Percentiles rank a stretch among this genome's conserved stretches.
Evolutionary conservation across 805 yeast genomes (phyloP).

Genomic region (Teunomyces gatunensis): DNA sequence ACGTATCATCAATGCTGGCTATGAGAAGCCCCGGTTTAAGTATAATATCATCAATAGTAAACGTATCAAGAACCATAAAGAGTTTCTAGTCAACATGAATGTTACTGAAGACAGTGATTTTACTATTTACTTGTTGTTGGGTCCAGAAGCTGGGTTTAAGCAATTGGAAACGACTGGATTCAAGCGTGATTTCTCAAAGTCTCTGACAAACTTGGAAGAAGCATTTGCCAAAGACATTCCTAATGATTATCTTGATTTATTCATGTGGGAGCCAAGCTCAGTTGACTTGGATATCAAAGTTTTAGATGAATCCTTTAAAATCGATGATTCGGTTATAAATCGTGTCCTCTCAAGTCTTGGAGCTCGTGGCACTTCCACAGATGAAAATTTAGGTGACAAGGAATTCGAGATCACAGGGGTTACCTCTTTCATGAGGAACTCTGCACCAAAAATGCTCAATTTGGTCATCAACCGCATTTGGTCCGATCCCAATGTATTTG

Average conservation of each 20-base stretch:
- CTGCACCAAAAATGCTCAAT: constrained; percentile 30
- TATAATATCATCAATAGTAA: constrained; percentile 41
- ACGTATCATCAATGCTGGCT: constrained; percentile 47
- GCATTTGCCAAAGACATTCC: constrained; percentile 27
- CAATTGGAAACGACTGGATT: constrained; percentile 22
- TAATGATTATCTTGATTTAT: constrained; percentile 14
- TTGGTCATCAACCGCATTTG: constrained; percentile 17
- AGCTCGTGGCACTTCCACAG: constrained; percentile 12
- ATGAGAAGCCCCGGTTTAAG: constrained; percentile 45
- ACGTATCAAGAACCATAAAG: constrained; percentile 33
- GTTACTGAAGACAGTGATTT: constrained; percentile 16
- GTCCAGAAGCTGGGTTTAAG: constrained; percentile 19
- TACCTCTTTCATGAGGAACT: constrained; percentile 47
- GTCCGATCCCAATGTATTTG: constrained; percentile 8
- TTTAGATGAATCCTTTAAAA: constrained; percentile 14
- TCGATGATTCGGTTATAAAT: constrained; percentile 15
- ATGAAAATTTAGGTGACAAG: constrained; percentile 3
- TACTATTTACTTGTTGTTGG: constrained; percentile 25
- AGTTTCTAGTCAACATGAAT: constrained; percentile 24
- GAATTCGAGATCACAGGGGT: constrained; percentile 50
- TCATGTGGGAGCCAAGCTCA: constrained; percentile 16
- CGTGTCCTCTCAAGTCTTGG: constrained; percentile 28
- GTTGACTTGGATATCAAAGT: constrained; percentile 14
- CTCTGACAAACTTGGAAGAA: constrained; percentile 17
- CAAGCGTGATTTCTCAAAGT: constrained; percentile 22